Evolutionary conservation across 1,284 basidiomycete species (phyloP), one percentile per base, ranked within the genome.

Genomic region (Fomes fomentarius): DNA sequence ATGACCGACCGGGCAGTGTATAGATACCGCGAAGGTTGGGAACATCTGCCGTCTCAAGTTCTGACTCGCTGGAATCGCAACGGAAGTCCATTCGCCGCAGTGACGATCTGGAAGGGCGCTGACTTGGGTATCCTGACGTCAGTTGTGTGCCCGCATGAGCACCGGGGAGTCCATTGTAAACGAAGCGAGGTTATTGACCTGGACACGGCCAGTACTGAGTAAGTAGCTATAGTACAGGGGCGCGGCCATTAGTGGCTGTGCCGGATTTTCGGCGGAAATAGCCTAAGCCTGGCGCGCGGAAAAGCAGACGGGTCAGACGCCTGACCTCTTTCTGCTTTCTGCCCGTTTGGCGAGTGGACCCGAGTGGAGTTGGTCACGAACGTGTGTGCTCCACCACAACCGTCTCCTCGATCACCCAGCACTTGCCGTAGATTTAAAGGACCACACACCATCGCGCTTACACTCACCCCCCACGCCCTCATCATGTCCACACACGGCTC

Each of bases 361-460:
- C 49, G 11, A n/a, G 39, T 46, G 50, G 43, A 34, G 43, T 46
- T 17, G 31, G 26, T 50, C 30, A 54, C 52, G 30, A 54, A 54
- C 52, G 52, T 54, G 52, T 47, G 52, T 49, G 15, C 40, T 10
- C 26, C 11, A 14, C n/a, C 19, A 3, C 45, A 26, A 42, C 44
- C 17, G 6, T 52, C 51, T 26, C 43, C 50, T 28, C 50, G 6
- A 15, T 21, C 10, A 30, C 19, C 14, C 17, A 12, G 19, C 47
- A 30, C 45, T 47, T 24, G 38, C 30, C n/a, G 25, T 10, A 26
- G 9, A 39, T 30, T 44, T 45, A 46, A 39, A 51, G 50, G 25
- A 11, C 33, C n/a, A 26, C 48, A 22, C 11, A n/a, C 22, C 31
- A 33, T 5, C 35, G 34, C 49, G 35, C 51, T 44, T 45, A 41